Evolutionary conservation across 2,329 filamentous ascomycete species (phyloP).

Genomic region (Fusarium nematophilum): DNA sequence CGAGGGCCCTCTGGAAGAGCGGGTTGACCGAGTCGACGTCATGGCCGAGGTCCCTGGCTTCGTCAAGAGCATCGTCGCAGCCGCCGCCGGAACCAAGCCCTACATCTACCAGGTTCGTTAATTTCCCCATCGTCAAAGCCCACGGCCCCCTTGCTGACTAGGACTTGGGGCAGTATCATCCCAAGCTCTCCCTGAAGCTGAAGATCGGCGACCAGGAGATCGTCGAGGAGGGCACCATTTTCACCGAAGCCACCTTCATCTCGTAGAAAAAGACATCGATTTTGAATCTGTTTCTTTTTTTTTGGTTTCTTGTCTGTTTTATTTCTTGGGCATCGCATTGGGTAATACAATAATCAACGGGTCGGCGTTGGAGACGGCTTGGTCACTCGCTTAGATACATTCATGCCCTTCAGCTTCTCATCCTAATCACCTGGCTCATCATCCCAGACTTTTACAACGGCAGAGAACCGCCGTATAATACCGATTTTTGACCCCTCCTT

Average conservation of each 20-base stretch:
- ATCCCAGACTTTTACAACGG: slow-evolving; percentile 7
- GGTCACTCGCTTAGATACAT: slow-evolving; percentile 46
- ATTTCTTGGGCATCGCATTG: slow-evolving; percentile 40
- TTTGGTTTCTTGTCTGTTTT: slow-evolving; percentile 1
- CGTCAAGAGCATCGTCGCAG: slow-evolving; percentile 92
- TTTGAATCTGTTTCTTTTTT: slow-evolving; percentile 1
- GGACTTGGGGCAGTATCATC: slow-evolving; percentile 71
- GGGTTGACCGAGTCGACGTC: slow-evolving; percentile 84
- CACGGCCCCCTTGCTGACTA: slow-evolving; percentile 27
- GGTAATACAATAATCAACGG: slow-evolving; percentile 45
- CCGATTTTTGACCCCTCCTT: slow-evolving; percentile 16
- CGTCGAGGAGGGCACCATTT: slow-evolving; percentile 81
- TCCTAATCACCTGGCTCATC: slow-evolving; percentile 19
- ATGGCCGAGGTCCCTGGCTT: slow-evolving; percentile 97
- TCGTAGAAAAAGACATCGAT: slow-evolving; percentile 60
- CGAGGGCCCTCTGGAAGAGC: slow-evolving; percentile 74
- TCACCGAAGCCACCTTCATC: slow-evolving; percentile 97
- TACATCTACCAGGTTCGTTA: slow-evolving; percentile 92
- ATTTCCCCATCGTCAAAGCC: background rate
- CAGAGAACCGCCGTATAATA: slow-evolving; percentile 28
- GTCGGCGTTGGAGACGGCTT: slow-evolving; percentile 47
- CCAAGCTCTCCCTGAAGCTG: slow-evolving; percentile 79
- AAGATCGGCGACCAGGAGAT: slow-evolving; percentile 85
- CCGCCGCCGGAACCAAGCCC: slow-evolving; percentile 89
- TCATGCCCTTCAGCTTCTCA: slow-evolving; percentile 34